phyloP scores from a whole-genome alignment of 257 asterid species.

The Penstemon eatonii region DNA sequence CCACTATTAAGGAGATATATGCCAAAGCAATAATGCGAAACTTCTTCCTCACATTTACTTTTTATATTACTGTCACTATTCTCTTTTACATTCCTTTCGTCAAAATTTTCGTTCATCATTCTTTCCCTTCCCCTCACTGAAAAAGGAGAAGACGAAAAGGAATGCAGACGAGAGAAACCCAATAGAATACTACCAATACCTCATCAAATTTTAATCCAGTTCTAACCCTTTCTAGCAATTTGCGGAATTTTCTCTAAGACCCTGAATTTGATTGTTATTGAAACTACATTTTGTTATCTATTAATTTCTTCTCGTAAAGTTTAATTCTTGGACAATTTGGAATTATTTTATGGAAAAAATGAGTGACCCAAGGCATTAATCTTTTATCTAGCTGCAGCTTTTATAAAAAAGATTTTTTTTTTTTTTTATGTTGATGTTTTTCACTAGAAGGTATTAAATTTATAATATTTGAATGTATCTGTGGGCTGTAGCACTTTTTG shows the following conservation, averaged over 20 bases:
- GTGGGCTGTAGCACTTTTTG: constrained; percentile 21
- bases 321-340: constrained; percentile 23
- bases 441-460: too few species aligned
- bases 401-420: constrained; percentile 13
- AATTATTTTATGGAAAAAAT: constrained; percentile 1
- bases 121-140: neutral
- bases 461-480: too few species aligned
- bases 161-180: neutral
- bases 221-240: constrained; percentile 4
- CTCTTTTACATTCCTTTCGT: constrained; percentile 33
- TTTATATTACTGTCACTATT: constrained; percentile 26
- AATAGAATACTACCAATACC: constrained; percentile 9
- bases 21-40: constrained; percentile 22
- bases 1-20: constrained; percentile 9
- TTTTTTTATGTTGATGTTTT: neutral
- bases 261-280: constrained; percentile 31
- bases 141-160: neutral
- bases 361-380: constrained; percentile 12
- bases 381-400: constrained; percentile 23
- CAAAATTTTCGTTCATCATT: constrained; percentile 14
- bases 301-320: neutral
- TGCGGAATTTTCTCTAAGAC: constrained; percentile 20
- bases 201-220: constrained; percentile 3
- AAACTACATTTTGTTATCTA: neutral
- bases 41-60: constrained; percentile 8